Evolutionary conservation across 768 basidiomycete species (phyloP), one percentile per base, ranked within the genome.

Genomic region (Sarcomyxa edulis): DNA sequence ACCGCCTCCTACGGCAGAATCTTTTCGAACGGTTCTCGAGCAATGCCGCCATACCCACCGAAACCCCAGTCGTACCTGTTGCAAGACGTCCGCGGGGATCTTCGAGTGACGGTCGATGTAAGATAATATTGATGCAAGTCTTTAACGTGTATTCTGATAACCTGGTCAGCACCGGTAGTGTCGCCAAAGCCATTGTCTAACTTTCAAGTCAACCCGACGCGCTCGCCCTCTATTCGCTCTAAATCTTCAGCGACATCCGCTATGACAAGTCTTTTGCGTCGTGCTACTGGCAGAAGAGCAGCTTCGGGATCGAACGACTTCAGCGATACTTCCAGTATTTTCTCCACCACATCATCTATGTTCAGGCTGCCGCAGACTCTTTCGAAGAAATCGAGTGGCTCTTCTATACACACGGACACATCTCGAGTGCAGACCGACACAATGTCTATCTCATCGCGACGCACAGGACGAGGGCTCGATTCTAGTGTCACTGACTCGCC

Each of bases 1-100:
- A 84, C 51, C 74, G 83, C 18, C 59, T 84, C 7, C 67, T 86
- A 30, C 74, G 83, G 8, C 79, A 80, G 54, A 77, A 74, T 50
- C 60, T 79, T 25, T 85, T 86, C 49, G 75, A 83, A 54, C 72
- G 76, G 28, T 70, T 76, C 47, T 63, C 76, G 15, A 56, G 51
- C 37, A 59, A 41, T 31, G 44, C 47, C 20, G 46, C 53, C 14
- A 40, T 64, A 21, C 63, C 65, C 23, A 44, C 52, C 18, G 53
- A 61, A 42, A 28, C 39, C 7, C 56, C 61, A 11, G 35, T 55
- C 26, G 54, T 63, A 33, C 55, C 61, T 23, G 43, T 59, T 23
- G 31, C 45, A 46, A 48, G 46, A 37, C 36, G 42, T 20, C 8
- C 39, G 23, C 39, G n/a, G n/a, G n/a, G n/a, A n/a, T n/a, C n/a